Evolutionary conservation across 2,329 filamentous ascomycete species (phyloP), one percentile per base, ranked within the genome.

Genomic region (Aspergillus sp.): DNA sequence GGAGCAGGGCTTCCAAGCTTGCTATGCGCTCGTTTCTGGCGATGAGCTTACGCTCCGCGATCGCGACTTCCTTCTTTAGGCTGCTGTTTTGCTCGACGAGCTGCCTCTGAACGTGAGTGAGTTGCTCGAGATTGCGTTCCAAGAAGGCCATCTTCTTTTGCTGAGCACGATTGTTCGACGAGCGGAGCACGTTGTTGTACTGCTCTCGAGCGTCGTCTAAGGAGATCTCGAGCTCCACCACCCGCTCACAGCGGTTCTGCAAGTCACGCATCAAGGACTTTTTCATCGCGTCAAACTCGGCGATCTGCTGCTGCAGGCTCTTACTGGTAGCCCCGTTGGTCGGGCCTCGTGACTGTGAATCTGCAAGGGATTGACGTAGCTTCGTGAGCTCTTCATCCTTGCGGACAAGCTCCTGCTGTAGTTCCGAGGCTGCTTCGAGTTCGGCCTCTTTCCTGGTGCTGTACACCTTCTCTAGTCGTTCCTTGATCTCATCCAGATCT

Each of bases 121-220:
- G 85, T 79, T 99, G 95, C 81, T 99, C 95, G 46, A 99, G 87
- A 76, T 99, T 99, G 74, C 95, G 90, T 83, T 99, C 95, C 54
- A 99, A 82, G 85, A 99, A 99, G 17, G 95, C 96, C 91, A 99
- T 98, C 87, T 99, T 99, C 90, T 99, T 99, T 81, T 99, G 95
- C 82, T 99, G 95, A 25, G 95, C 94, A 62, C 95, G 91, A 83
- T 96, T 98, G 84, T 99, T 99, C 68, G 92, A 97, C 54, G 92
- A 95, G 60, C 94, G 90, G 61, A 99, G 86, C 63, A 99, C 95
- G 72, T 97, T 97, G 84, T 99, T 98, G 82, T 99, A 99, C 81
- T 99, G 95, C 82, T 99, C 95, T 59, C 95, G 88, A 0, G 95
- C 97, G 83, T 97, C 93, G 74, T 99, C 95, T 54, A 99, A 86